Conservation (phyloP, 1,139 yeast species). For the Kurtzmaniella natalensis region DNA sequence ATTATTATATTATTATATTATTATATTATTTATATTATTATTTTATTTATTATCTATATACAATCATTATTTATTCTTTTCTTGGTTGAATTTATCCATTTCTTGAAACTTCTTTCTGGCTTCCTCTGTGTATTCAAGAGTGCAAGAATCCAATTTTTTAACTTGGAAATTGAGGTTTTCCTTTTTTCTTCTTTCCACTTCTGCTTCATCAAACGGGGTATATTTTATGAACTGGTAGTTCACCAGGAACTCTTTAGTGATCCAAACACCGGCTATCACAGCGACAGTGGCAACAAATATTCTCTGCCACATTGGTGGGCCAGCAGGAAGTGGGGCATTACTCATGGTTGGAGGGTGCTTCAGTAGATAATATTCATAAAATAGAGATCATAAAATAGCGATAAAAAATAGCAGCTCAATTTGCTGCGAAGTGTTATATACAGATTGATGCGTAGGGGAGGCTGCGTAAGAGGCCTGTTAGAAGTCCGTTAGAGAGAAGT, state of each 20-base stretch:
- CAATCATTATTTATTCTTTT: slow-evolving; percentile 5
- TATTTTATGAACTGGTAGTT: slow-evolving; percentile 40
- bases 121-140: slow-evolving; percentile 43
- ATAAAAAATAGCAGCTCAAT: too few species aligned
- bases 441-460: too few species aligned
- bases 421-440: too few species aligned
- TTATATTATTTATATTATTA: too few species aligned
- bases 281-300: slow-evolving; percentile 38
- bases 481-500: too few species aligned
- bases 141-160: slow-evolving; percentile 30
- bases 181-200: slow-evolving; percentile 32
- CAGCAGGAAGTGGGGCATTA: slow-evolving; percentile 17
- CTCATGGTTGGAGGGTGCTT: too few species aligned
- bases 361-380: too few species aligned
- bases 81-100: slow-evolving; percentile 17
- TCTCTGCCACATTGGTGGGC: slow-evolving; percentile 33
- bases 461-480: too few species aligned
- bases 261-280: slow-evolving; percentile 28
- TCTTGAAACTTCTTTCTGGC: slow-evolving; percentile 32
- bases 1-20: too few species aligned
- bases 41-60: too few species aligned
- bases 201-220: slow-evolving; percentile 37
- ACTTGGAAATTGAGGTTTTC: slow-evolving; percentile 30
- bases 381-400: too few species aligned
- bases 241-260: slow-evolving; percentile 30